phyloP scores from a whole-genome alignment of 345 rosid genomes.

The Syzygium grande region DNA sequence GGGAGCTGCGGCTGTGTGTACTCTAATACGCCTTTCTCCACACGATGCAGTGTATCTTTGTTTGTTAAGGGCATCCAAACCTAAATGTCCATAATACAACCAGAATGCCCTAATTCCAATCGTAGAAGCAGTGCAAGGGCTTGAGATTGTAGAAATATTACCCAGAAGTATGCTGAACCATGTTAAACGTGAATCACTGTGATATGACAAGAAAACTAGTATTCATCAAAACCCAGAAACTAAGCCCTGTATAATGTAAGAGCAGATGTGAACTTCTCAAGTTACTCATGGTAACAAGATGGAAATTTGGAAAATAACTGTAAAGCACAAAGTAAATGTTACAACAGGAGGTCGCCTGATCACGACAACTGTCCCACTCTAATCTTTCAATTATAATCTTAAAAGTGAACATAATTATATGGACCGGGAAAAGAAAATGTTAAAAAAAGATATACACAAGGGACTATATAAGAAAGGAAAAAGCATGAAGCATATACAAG shows the following conservation, averaged over 20 bases:
- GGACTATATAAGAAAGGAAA: background rate
- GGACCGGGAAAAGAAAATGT: background rate
- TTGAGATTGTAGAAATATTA: background rate
- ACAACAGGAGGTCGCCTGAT: background rate
- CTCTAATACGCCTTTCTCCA: slow-evolving; percentile 99
- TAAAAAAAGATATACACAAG: background rate
- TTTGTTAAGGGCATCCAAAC: slow-evolving; percentile 34
- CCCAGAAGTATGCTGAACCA: background rate
- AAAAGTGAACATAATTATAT: background rate
- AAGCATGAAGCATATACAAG: background rate
- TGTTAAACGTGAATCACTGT: background rate
- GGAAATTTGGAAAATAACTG: background rate
- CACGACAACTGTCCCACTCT: background rate
- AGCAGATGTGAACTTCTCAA: background rate
- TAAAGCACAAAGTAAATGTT: background rate
- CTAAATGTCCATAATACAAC: background rate
- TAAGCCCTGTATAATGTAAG: background rate
- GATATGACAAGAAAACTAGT: background rate
- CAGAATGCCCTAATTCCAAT: background rate
- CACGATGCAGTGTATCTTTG: slow-evolving; percentile 95
- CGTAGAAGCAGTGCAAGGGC: background rate
- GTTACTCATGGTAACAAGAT: background rate
- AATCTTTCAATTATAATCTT: background rate
- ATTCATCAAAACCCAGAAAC: background rate
- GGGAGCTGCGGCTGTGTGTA: slow-evolving; percentile 89